Evolutionary conservation across 345 rosid genomes (phyloP), one percentile per base, ranked within the genome.

Genomic region (Linum usitatissimum): DNA sequence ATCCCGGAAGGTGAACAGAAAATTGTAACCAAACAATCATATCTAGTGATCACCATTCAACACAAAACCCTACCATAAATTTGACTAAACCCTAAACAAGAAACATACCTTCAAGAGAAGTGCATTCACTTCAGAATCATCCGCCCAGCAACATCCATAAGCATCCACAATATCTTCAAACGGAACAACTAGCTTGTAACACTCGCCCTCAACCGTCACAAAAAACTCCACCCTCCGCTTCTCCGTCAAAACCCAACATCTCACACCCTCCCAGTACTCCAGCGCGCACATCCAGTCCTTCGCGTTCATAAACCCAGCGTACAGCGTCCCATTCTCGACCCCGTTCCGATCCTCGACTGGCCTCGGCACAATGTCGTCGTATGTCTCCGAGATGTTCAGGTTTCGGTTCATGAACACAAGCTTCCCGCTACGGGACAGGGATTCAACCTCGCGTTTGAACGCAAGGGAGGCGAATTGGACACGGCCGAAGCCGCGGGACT

Each of bases 241-340:
- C 73, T 81, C 96, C 5, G 86, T 90, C 88, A 90, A 73, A 31
- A 87, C 42, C 99, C 97, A 92, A n/a, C 81, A 82, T 74, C 88
- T 83, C 14, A 86, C 91, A 6, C 81, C 79, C 49, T 77, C 76
- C 91, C 89, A 86, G 9, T 45, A 70, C 66, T 83, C 86, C 71
- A 92, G 65, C 60, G 80, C 88, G 73, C 78, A 74, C 66, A 88
- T 65, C 36, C 30, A 14, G 63, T 71, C 71, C 15, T 67, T 76
- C 6, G 71, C 59, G 5, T 58, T 75, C 71, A 77, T 66, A 64
- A 93, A 83, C 36, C 99, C 99, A 57, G 59, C 79, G 12, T 76
- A 75, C 61, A 93, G 75, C 66, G 68, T 67, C 57, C 80, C 75
- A 49, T 36, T 71, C 19, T 87, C 81, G 18, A 81, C 57, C 42